Percentiles rank a stretch among this genome's conserved stretches.
Conservation (phyloP, 345 rosid genomes). For the Syzygium aqueum region DNA sequence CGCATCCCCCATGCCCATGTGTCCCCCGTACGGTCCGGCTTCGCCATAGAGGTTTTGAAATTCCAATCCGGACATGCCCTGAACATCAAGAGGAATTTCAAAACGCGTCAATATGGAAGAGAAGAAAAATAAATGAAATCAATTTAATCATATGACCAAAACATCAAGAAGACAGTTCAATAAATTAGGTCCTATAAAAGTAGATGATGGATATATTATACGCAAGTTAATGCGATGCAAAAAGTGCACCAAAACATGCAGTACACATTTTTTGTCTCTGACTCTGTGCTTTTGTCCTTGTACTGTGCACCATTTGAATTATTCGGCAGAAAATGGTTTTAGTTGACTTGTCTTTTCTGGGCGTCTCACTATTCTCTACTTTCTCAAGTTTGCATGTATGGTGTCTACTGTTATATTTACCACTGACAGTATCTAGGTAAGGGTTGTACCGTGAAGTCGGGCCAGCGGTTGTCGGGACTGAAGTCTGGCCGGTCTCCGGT, state of each 20-base stretch:
- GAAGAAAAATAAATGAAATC: not conserved
- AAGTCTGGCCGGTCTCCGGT: slow-evolving; percentile 53
- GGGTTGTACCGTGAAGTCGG: slow-evolving; percentile 40
- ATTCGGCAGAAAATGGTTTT: not conserved
- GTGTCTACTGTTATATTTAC: not conserved
- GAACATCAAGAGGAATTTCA: not conserved
- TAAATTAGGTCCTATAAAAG: not conserved
- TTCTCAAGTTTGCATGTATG: not conserved
- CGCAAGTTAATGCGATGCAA: not conserved
- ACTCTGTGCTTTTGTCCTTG: not conserved
- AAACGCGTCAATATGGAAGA: not conserved
- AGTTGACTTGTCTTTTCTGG: not conserved
- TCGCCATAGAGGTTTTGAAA: slow-evolving; percentile 1
- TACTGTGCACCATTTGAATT: not conserved
- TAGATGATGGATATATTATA: not conserved
- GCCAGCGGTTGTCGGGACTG: slow-evolving; percentile 40
- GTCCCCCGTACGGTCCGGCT: slow-evolving; percentile 7
- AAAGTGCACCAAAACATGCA: not conserved
- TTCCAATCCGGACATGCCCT: slow-evolving; percentile 8
- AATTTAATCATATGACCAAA: not conserved
- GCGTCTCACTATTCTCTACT: not conserved
- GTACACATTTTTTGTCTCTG: not conserved
- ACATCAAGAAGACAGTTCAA: not conserved
- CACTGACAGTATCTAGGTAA: not conserved
- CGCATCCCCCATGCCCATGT: slow-evolving; percentile 26